Percentiles rank a stretch among this genome's conserved stretches.
phyloP scores from a whole-genome alignment of 2,329 filamentous ascomycete species.

The Mycosphaerelloides madeirae region DNA sequence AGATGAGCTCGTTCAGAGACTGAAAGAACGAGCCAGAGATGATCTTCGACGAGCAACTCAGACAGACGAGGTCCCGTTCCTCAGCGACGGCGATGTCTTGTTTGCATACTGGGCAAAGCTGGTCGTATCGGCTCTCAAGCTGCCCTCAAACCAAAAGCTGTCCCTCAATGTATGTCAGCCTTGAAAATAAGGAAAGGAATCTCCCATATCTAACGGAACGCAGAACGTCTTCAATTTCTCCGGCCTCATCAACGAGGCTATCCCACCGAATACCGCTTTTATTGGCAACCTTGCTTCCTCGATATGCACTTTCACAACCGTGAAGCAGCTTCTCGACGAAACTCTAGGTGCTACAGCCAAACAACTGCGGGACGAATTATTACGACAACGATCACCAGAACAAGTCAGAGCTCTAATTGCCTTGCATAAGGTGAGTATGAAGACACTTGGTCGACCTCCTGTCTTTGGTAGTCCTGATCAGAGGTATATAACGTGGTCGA shows the following conservation, averaged over 20 bases:
- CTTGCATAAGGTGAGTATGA: slow-evolving; percentile 5
- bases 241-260: slow-evolving; percentile 10
- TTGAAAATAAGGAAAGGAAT: slow-evolving; percentile 7
- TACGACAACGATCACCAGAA: slow-evolving; percentile 8
- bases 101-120: slow-evolving; percentile 19
- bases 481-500: slow-evolving; percentile 3
- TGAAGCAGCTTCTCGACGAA: slow-evolving; percentile 1
- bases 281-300: slow-evolving; percentile 2
- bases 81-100: slow-evolving; percentile 28
- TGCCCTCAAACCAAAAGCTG: background rate
- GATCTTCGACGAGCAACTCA: slow-evolving; percentile 12
- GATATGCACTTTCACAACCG: background rate
- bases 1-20: slow-evolving; percentile 15
- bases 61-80: slow-evolving; percentile 10
- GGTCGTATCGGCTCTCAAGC: background rate
- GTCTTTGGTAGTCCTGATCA: too few species aligned
- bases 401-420: slow-evolving; percentile 10
- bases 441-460: too few species aligned
- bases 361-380: slow-evolving; percentile 7
- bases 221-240: slow-evolving; percentile 26
- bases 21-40: slow-evolving; percentile 13
- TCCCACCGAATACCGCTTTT: slow-evolving; percentile 5
- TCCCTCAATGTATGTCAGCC: background rate
- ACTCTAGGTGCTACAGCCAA: slow-evolving; percentile 7
- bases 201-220: too few species aligned